Percentiles rank a stretch among this genome's conserved stretches.
Evolutionary conservation across 495 filamentous ascomycete species (phyloP).

Genomic region (Penicillium alfredii): DNA sequence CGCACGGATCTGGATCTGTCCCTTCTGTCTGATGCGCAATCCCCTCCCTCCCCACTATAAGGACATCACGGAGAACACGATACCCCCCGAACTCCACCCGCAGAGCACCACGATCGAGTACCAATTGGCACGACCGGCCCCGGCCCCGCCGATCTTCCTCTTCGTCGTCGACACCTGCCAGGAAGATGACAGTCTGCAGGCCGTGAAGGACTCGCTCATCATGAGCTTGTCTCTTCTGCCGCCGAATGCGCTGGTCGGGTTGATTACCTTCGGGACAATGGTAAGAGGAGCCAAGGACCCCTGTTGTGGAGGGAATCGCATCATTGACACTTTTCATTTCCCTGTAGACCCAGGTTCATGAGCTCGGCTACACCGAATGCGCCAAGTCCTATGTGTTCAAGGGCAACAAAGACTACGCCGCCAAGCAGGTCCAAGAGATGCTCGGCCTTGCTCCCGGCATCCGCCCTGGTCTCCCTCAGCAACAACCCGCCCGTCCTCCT

Average conservation of each 20-base stretch:
- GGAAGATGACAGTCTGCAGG: conserved; percentile 93
- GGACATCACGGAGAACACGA: conserved; percentile 91
- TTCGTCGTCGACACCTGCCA: conserved; percentile 99
- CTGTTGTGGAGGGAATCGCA: too few species aligned
- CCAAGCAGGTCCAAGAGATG: conserved; percentile 99
- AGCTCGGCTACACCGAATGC: conserved; percentile 96
- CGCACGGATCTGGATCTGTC: conserved; percentile 95
- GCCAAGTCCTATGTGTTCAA: conserved; percentile 99
- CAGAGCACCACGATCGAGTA: conserved; percentile 97
- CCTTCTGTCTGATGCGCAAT: conserved; percentile 95
- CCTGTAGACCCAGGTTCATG: conserved; percentile 83
- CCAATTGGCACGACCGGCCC: conserved; percentile 83
- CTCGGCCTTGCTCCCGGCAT: conserved; percentile 66
- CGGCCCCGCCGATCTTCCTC: conserved; percentile 91
- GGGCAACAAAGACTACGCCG: conserved; percentile 92
- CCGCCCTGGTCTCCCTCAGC: conserved; percentile 60
- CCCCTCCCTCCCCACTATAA: conserved; percentile 96
- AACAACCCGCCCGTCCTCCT: conserved; percentile 71
- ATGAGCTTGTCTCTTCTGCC: conserved; percentile 95
- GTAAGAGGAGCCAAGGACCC: conserved; percentile 41
- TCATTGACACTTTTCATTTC: too few species aligned
- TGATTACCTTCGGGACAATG: conserved; percentile 97
- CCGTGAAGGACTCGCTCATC: conserved; percentile 91
- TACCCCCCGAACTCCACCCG: conserved; percentile 92
- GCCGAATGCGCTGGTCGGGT: conserved; percentile 85